These are phyloP conservation scores for Prunus mongolica DNA, from an alignment of 306 rosid species.

Conservation along the genomic window DNA sequence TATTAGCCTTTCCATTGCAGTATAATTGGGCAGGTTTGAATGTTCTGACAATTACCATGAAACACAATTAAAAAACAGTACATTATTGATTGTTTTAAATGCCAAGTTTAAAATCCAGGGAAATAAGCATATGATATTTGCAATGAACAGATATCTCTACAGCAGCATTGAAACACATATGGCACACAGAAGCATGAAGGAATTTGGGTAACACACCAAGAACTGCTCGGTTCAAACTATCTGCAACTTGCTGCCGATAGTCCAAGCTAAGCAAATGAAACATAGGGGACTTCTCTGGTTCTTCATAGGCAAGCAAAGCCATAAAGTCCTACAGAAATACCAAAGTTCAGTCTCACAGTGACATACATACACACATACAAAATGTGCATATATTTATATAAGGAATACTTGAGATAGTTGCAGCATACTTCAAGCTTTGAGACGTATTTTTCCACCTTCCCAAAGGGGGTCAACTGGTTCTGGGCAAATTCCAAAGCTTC, in stretches of 20 bases:
- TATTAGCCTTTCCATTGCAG: conserved; percentile 85
- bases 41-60: conserved; percentile 54
- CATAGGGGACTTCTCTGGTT: conserved; percentile 90
- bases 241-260: conserved; percentile 73
- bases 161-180: conserved; percentile 6
- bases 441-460: conserved; percentile 55
- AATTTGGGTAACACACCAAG: conserved; percentile 61
- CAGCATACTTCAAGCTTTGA: conserved; percentile 63
- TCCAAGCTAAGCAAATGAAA: conserved; percentile 80
- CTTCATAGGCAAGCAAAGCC: conserved; percentile 88
- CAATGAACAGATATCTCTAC: background rate
- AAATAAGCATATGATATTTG: background rate
- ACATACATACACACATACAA: background rate
- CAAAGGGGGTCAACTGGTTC: conserved; percentile 66
- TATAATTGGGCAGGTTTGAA: conserved; percentile 62
- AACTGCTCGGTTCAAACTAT: conserved; percentile 67
- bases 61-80: conserved; percentile 13
- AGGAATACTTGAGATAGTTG: background rate
- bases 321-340: conserved; percentile 57
- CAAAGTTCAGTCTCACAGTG: conserved; percentile 5
- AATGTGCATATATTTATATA: background rate
- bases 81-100: background rate
- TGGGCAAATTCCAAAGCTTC: conserved; percentile 93
- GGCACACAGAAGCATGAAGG: background rate
- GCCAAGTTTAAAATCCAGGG: background rate